Conservation (phyloP, 2,329 filamentous ascomycete species). For the Colletotrichum cordylinicola region DNA sequence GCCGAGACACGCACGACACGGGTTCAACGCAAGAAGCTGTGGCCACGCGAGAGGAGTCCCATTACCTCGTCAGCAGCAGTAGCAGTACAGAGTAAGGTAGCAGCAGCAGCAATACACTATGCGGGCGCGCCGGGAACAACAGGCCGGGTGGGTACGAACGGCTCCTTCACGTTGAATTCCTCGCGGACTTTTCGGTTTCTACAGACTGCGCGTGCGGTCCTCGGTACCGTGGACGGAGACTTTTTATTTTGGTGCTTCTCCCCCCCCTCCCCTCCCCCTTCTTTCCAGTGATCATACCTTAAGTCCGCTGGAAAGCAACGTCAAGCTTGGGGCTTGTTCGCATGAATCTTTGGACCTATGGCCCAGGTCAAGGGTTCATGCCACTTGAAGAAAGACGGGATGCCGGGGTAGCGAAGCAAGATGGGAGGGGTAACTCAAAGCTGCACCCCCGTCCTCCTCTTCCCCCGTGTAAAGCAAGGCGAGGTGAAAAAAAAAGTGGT, state of each 20-base stretch:
- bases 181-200: conserved; percentile 1
- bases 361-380: neutral
- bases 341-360: neutral
- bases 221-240: neutral
- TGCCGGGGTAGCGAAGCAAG: neutral
- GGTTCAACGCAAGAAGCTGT: neutral
- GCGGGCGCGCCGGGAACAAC: conserved; percentile 6
- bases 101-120: neutral
- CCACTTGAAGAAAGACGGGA: neutral
- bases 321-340: neutral
- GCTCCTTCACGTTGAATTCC: neutral
- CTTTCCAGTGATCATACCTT: neutral
- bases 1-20: neutral
- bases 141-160: neutral
- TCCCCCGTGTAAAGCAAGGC: neutral
- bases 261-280: neutral
- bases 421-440: neutral
- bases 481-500: neutral
- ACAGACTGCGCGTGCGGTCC: neutral
- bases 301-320: neutral
- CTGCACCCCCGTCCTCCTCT: neutral
- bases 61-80: neutral
- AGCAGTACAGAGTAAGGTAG: too few species aligned
- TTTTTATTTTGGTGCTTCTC: neutral
- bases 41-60: neutral